These are phyloP conservation scores for Rhodomyrtus tomentosa DNA, from an alignment of 345 rosid species.

Conservation along the genomic window DNA sequence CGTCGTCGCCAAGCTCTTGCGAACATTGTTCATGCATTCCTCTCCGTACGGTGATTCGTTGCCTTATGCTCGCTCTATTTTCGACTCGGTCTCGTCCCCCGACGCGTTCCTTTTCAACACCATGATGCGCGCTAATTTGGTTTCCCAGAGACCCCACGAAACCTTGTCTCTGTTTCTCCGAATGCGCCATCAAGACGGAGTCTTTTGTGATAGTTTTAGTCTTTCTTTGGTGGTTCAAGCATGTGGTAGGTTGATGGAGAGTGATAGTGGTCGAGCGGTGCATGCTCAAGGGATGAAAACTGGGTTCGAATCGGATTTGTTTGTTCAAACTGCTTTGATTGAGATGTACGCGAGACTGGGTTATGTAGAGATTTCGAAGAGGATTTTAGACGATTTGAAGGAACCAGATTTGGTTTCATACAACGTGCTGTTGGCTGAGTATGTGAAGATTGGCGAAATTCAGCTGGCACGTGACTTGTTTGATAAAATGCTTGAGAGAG, in stretches of 20 bases:
- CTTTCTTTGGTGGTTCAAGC: neutral
- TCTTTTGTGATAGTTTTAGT: neutral
- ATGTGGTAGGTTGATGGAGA: neutral
- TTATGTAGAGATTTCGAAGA: neutral
- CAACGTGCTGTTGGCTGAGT: slow-evolving; percentile 5
- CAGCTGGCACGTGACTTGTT: slow-evolving; percentile 6
- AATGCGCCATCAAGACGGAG: neutral
- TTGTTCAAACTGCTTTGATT: slow-evolving; percentile 1
- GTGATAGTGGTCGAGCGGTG: neutral
- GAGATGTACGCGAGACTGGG: slow-evolving; percentile 3
- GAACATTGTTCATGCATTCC: neutral
- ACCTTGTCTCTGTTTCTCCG: neutral
- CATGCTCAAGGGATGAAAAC: neutral
- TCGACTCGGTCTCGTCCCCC: neutral
- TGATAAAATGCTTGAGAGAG: slow-evolving; percentile 7
- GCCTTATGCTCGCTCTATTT: neutral
- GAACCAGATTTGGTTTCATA: neutral
- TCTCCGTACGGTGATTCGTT: neutral
- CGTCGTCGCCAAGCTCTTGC: neutral
- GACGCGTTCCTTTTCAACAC: neutral
- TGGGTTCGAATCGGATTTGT: slow-evolving; percentile 2
- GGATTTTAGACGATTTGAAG: neutral
- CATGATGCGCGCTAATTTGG: neutral
- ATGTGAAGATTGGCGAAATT: slow-evolving; percentile 3
- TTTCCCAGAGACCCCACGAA: neutral